Base-by-base conservation (phyloP, 371 early-diverging fungal genomes). In the Haplosporangium sp. region DNA sequence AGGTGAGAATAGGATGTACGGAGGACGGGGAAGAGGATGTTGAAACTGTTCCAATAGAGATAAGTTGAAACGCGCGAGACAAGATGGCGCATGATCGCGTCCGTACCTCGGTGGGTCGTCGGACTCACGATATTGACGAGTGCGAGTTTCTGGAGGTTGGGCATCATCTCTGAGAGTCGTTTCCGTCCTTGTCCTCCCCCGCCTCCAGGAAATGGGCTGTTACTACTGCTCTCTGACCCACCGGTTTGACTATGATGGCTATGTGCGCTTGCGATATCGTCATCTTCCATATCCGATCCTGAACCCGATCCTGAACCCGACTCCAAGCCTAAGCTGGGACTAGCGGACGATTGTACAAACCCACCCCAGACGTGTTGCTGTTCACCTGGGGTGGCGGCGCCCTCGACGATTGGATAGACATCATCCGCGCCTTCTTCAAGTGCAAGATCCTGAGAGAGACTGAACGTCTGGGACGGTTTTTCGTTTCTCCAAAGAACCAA, bases 101-200 rank as follows among this genome's bases (percentile, higher is more conserved):
- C 74, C 0, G 74, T 73, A 2, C 74, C 74, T 0, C 67, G 59
- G 48, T 73, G 59, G 3, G 59, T 63, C 21, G 74, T 59, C 5
- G 74, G 67, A 13, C 74, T 73, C 36, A 62, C 68, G 50, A 73
- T 67, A 60, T 73, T 73, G 64, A 73, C 55, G n/a, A 73, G 54
- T 2, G 68, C 74, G 13, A 73, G 55, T 50, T 58, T 57, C 43
- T 51, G 51, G 10, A 73, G 64, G 1, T 52, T 45, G 1, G 63
- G 68, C 51, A 73, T 65, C 37, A 59, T 51, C 29, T 29, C 29
- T 29, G 4, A 29, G 13, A 23, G 45, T 55, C 37, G 53, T 40
- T 45, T 53, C 9, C 29, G 47, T 41, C 20, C 37, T 6, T 23
- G 58, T 29, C 29, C 29, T 29, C 29, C 29, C 29, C 29, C 29